A percentile compares a stretch with the other conserved stretches of the same genome.
Conservation (phyloP, 495 filamentous ascomycete species). For the Lasiosphaeriaceae sp. region DNA sequence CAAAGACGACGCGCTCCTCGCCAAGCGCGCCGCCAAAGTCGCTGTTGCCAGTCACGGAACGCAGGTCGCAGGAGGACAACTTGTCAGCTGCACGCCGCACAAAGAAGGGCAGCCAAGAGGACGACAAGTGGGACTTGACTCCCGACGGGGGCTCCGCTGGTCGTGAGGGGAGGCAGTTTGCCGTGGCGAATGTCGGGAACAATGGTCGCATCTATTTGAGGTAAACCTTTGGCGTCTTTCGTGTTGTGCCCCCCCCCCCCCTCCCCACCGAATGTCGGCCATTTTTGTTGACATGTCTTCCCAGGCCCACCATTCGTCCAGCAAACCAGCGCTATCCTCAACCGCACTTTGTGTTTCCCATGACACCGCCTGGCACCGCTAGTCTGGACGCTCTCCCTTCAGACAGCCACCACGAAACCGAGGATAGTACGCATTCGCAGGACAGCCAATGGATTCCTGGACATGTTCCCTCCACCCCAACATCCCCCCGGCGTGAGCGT, state of each 20-base stretch:
- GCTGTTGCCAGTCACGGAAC: constrained; percentile 41
- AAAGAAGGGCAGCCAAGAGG: constrained; percentile 31
- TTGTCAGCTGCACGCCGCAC: constrained; percentile 17
- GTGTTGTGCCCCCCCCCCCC: background rate
- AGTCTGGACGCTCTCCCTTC: constrained; percentile 44
- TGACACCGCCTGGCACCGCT: constrained; percentile 54
- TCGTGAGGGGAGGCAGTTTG: constrained; percentile 73
- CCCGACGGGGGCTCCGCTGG: constrained; percentile 50
- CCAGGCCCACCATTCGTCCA: constrained; percentile 57
- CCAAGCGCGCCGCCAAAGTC: constrained; percentile 29
- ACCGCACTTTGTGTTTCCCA: constrained; percentile 56
- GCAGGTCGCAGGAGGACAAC: constrained; percentile 36
- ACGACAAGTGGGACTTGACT: constrained; percentile 45
- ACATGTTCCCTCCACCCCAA: constrained; percentile 30
- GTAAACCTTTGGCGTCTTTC: constrained; percentile 48
- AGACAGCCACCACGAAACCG: constrained; percentile 36
- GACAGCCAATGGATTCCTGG: constrained; percentile 41
- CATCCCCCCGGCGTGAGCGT: constrained; percentile 18
- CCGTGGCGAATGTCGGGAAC: constrained; percentile 89
- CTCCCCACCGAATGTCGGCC: too few species aligned
- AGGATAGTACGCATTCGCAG: constrained; percentile 22
- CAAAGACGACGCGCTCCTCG: constrained; percentile 28
- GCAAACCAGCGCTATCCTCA: constrained; percentile 56
- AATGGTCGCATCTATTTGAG: constrained; percentile 92
- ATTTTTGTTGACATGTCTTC: constrained; percentile 7